Evolutionary conservation across 176 grass and related monocot genomes (phyloP).

Genomic region (Dendrocalamus sinicus): DNA sequence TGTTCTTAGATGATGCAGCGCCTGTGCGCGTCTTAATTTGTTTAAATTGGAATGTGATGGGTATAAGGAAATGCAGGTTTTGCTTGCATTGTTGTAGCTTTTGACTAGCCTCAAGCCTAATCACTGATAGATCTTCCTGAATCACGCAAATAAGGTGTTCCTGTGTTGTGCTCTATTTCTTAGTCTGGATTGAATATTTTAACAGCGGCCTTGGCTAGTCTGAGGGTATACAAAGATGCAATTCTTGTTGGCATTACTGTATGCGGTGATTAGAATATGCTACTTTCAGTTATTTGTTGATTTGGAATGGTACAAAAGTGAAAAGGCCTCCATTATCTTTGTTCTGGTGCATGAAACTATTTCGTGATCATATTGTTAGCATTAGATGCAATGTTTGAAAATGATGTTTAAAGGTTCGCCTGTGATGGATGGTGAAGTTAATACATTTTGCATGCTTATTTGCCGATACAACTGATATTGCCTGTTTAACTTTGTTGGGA

Average conservation of each 20-base stretch:
- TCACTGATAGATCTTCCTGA: conserved; percentile 30
- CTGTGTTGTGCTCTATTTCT: neutral
- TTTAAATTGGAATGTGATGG: conserved; percentile 39
- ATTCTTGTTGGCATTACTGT: conserved; percentile 28
- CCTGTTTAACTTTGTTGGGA: neutral
- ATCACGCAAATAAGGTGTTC: conserved; percentile 42
- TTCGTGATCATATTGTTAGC: neutral
- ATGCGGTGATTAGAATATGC: conserved; percentile 10
- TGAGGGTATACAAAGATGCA: neutral
- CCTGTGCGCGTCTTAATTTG: conserved; percentile 27
- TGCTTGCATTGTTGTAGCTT: conserved; percentile 50
- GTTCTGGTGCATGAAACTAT: neutral
- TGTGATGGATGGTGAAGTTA: neutral
- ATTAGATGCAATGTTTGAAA: conserved; percentile 15
- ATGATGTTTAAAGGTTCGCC: neutral
- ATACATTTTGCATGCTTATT: neutral
- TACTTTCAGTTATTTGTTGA: conserved; percentile 13
- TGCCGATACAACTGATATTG: neutral
- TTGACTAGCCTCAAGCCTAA: conserved; percentile 38
- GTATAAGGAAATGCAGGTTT: conserved; percentile 39
- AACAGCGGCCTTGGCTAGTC: neutral
- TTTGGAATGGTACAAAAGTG: neutral
- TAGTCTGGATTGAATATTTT: neutral
- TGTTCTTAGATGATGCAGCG: conserved; percentile 23
- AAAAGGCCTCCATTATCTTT: neutral